These are phyloP conservation scores for Olyra latifolia DNA, from an alignment of 176 grass and related monocot species.

Conservation along the genomic window DNA sequence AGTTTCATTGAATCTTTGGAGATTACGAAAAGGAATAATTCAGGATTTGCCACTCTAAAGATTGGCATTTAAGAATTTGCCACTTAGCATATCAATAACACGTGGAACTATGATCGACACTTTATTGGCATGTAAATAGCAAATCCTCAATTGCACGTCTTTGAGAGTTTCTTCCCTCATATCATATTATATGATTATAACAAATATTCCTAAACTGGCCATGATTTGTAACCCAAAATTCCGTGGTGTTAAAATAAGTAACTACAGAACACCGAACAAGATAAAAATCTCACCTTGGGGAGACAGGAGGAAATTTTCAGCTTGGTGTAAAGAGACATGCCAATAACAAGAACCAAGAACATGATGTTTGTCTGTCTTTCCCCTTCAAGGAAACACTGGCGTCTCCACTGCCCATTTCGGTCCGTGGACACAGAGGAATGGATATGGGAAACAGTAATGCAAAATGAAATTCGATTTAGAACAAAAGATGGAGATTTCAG, in stretches of 20 bases:
- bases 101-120: too few relatives aligned
- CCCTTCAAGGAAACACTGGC: slow-evolving; percentile 36
- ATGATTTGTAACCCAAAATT: slow-evolving; percentile 15
- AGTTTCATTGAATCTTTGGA: slow-evolving; percentile 17
- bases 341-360: slow-evolving; percentile 35
- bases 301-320: slow-evolving; percentile 14
- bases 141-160: too few relatives aligned
- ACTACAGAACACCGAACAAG: background rate
- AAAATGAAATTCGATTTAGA: slow-evolving; percentile 4
- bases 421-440: slow-evolving; percentile 8
- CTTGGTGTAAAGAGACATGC: slow-evolving; percentile 36
- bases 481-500: slow-evolving; percentile 21
- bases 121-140: too few relatives aligned
- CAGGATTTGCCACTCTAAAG: too few relatives aligned
- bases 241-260: background rate
- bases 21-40: too few relatives aligned
- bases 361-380: slow-evolving; percentile 27
- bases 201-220: background rate
- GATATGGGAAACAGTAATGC: slow-evolving; percentile 3
- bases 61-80: too few relatives aligned
- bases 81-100: too few relatives aligned
- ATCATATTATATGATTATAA: background rate
- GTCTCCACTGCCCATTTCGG: slow-evolving; percentile 29
- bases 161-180: background rate
- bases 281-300: slow-evolving; percentile 20